phyloP scores from a whole-genome alignment of 2,329 filamentous ascomycete species.

The Clonostachys rosea region DNA sequence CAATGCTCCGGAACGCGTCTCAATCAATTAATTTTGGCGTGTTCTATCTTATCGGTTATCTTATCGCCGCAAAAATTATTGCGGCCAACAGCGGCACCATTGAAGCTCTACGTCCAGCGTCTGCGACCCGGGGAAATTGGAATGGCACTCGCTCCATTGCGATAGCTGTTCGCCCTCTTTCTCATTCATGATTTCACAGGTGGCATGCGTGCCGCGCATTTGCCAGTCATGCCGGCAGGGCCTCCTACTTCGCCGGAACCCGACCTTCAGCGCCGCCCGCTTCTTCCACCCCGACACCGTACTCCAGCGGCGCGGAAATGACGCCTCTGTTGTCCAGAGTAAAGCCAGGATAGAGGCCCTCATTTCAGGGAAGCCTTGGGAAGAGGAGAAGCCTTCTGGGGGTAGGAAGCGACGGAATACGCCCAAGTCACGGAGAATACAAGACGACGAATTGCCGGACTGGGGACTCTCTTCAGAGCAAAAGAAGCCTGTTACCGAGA shows the following conservation, averaged over 20 bases:
- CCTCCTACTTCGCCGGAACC: slow-evolving; percentile 11
- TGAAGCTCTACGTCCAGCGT: no score
- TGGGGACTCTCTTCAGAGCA: no score
- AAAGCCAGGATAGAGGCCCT: neutral
- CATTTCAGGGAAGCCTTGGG: neutral
- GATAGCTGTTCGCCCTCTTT: no score
- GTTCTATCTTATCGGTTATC: slow-evolving; percentile 5
- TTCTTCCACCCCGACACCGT: slow-evolving; percentile 4
- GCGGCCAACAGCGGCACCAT: no score
- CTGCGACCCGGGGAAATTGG: no score
- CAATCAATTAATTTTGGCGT: no score
- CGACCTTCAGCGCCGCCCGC: neutral
- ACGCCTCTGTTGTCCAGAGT: slow-evolving; percentile 3
- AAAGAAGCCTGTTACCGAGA: no score
- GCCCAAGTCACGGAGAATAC: no score
- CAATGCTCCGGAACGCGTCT: no score
- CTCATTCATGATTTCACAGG: slow-evolving; percentile 25
- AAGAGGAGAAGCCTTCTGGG: no score
- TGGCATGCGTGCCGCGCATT: slow-evolving; percentile 20
- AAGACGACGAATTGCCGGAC: no score
- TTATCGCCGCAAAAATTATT: slow-evolving; percentile 5
- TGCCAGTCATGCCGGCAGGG: slow-evolving; percentile 25
- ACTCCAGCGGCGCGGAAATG: slow-evolving; percentile 10
- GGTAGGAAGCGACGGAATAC: neutral
- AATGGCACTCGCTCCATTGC: no score